These are phyloP conservation scores for Aspergillus sclerotiicarbonarius DNA, from an alignment of 495 filamentous ascomycete species.

Conservation along the genomic window DNA sequence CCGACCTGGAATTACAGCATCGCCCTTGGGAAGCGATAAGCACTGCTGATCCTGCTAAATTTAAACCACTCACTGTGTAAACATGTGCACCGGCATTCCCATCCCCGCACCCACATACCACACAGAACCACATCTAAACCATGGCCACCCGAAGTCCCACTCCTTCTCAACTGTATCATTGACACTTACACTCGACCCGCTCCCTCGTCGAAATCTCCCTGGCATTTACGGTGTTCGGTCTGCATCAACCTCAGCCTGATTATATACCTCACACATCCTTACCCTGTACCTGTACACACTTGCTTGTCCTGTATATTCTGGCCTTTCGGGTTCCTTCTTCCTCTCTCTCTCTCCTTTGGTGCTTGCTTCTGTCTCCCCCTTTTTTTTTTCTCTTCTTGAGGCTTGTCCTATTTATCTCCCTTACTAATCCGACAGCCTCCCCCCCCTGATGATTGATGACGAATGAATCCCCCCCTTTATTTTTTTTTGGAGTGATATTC, in stretches of 20 bases:
- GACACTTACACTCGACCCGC: no score
- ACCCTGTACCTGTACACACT: not conserved
- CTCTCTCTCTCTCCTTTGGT: not conserved
- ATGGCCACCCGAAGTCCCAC: no score
- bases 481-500: not conserved
- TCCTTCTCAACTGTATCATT: no score
- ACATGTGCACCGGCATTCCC: no score
- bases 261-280: not conserved
- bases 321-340: not conserved
- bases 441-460: not conserved
- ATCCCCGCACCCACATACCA: no score
- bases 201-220: no score
- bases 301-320: not conserved
- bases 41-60: not conserved
- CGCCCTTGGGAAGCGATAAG: not conserved
- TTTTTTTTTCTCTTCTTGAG: not conserved
- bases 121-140: not conserved
- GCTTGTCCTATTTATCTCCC: no score
- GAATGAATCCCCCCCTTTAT: no score
- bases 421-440: no score
- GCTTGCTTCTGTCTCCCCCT: not conserved
- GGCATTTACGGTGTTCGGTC: not conserved
- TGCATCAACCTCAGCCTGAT: not conserved
- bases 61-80: not conserved
- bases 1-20: constrained; percentile 2